Percentiles rank a stretch among this genome's conserved stretches.
Evolutionary conservation across 2,329 filamentous ascomycete genomes (phyloP).

Genomic region (Trichoderma gracile): DNA sequence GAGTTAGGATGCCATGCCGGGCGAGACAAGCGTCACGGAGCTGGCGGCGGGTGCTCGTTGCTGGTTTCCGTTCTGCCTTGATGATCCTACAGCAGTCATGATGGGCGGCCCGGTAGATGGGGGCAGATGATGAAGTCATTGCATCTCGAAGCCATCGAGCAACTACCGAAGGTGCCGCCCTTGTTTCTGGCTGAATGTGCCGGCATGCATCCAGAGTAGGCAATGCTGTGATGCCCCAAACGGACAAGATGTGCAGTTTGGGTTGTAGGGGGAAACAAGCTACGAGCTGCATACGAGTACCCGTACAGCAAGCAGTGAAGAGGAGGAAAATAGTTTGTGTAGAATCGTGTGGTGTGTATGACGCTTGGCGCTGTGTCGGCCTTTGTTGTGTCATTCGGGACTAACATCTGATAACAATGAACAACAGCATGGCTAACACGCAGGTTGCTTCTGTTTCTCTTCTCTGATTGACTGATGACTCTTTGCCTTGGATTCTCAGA

Average conservation of each 20-base stretch:
- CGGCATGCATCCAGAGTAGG: conserved; percentile 1
- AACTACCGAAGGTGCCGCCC: conserved; percentile 16
- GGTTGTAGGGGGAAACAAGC: neutral
- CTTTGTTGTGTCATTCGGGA: conserved; percentile 1
- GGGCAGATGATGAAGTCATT: conserved; percentile 21
- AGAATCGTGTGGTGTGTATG: conserved; percentile 3
- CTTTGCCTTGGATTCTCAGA: neutral
- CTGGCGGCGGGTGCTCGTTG: neutral
- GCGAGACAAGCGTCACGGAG: neutral
- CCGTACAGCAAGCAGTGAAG: neutral
- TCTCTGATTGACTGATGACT: neutral
- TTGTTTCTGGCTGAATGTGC: neutral
- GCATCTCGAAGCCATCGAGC: neutral
- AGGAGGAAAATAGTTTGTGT: neutral
- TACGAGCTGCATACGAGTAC: neutral
- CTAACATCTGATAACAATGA: neutral
- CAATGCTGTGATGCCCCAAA: neutral
- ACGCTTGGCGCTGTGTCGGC: conserved; percentile 8
- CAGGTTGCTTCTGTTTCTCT: neutral
- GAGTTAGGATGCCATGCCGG: conserved; percentile 7
- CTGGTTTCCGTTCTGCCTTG: neutral
- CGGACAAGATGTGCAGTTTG: conserved; percentile 3
- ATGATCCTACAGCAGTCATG: neutral
- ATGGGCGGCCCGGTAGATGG: conserved; percentile 13
- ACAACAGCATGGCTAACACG: neutral